phyloP scores from a whole-genome alignment of 164 flowering plant species.

The Paratinospora sagittata region DNA sequence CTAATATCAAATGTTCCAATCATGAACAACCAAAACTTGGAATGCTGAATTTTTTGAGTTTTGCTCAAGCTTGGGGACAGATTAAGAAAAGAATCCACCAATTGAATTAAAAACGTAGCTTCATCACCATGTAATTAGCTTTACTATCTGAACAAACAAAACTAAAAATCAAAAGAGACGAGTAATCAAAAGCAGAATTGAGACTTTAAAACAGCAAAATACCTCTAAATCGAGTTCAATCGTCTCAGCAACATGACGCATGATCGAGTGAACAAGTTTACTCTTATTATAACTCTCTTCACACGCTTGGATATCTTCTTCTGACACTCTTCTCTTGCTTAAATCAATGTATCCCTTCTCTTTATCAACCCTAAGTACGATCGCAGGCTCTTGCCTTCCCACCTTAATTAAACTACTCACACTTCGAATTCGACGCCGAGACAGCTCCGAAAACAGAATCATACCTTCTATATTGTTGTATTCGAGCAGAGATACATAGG shows the following conservation, averaged over 20 bases:
- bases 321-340: slow-evolving; percentile 81
- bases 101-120: too few species aligned
- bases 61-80: too few species aligned
- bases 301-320: slow-evolving; percentile 77
- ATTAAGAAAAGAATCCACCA: too few species aligned
- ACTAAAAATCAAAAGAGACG: background rate
- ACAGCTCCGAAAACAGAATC: slow-evolving; percentile 91
- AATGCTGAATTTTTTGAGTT: too few species aligned
- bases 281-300: slow-evolving; percentile 96
- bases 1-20: too few species aligned
- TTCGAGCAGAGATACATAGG: slow-evolving; percentile 85
- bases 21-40: too few species aligned
- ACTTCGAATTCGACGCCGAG: slow-evolving; percentile 88
- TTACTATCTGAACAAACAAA: too few species aligned
- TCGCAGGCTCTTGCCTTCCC: slow-evolving; percentile 89
- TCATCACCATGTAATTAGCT: too few species aligned
- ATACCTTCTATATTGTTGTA: slow-evolving; percentile 97
- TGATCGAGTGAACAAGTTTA: slow-evolving; percentile 91
- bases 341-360: slow-evolving; percentile 90
- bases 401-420: slow-evolving; percentile 83
- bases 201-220: background rate
- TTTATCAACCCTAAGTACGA: slow-evolving; percentile 89
- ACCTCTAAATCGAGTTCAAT: slow-evolving; percentile 76
- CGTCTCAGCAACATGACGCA: slow-evolving; percentile 96
- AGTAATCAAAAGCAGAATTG: background rate